Conservation (phyloP, 2,329 filamentous ascomycete species). For the Aspergillus tamarii region DNA sequence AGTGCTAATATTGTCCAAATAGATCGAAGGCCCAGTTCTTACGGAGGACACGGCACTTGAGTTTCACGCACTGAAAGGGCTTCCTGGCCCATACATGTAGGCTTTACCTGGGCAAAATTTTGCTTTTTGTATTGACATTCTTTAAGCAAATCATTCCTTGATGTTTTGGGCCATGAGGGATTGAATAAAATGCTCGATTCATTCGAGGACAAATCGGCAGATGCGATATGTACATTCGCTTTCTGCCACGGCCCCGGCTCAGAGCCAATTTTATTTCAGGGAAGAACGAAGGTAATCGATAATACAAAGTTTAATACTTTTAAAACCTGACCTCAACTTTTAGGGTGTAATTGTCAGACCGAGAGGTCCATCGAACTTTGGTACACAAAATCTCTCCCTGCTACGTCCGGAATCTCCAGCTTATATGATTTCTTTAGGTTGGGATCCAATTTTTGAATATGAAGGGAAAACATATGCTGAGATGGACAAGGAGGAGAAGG, state of each 20-base stretch:
- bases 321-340: neutral
- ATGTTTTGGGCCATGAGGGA: slow-evolving; percentile 77
- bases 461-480: slow-evolving; percentile 91
- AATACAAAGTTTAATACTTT: neutral
- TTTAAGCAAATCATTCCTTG: slow-evolving; percentile 88
- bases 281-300: slow-evolving; percentile 71
- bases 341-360: slow-evolving; percentile 81
- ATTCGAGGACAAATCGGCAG: slow-evolving; percentile 86
- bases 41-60: slow-evolving; percentile 96
- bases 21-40: slow-evolving; percentile 85
- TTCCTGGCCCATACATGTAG: slow-evolving; percentile 95
- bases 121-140: slow-evolving; percentile 10
- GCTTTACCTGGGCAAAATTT: slow-evolving; percentile 31
- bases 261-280: slow-evolving; percentile 87
- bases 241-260: slow-evolving; percentile 84
- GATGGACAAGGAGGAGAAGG: slow-evolving; percentile 92
- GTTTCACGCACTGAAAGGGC: slow-evolving; percentile 85
- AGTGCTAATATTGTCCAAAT: slow-evolving; percentile 9
- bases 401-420: neutral
- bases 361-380: slow-evolving; percentile 79
- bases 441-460: slow-evolving; percentile 96
- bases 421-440: slow-evolving; percentile 60
- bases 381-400: slow-evolving; percentile 54
- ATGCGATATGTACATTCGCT: slow-evolving; percentile 95
- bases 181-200: slow-evolving; percentile 88